Evolutionary conservation across 768 basidiomycete genomes (phyloP).

Genomic region (Tricholoma matsutake): DNA sequence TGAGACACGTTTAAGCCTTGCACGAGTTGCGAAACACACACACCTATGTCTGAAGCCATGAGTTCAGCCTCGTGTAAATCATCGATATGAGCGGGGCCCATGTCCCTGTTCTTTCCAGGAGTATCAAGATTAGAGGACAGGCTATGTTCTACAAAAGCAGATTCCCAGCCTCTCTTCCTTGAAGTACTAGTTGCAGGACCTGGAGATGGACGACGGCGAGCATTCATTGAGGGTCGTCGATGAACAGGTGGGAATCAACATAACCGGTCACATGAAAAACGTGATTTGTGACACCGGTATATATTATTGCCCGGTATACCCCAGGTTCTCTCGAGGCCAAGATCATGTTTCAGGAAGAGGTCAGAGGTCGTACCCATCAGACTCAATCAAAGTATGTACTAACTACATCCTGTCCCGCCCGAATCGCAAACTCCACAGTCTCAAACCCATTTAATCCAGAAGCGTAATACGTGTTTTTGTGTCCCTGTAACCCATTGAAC

Average conservation of each 20-base stretch:
- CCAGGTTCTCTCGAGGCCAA: too few relatives aligned
- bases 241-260: too few relatives aligned
- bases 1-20: neutral
- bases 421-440: neutral
- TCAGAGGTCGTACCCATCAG: too few relatives aligned
- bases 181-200: conserved; percentile 6
- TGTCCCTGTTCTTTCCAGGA: conserved; percentile 58
- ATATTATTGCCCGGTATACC: too few relatives aligned
- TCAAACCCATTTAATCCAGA: neutral
- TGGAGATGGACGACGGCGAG: conserved; percentile 21
- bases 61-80: conserved; percentile 19
- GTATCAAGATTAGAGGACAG: conserved; percentile 57
- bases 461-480: neutral
- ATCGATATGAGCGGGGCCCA: conserved; percentile 27
- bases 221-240: too few relatives aligned
- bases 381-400: neutral
- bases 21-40: conserved; percentile 7
- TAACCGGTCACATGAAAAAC: too few relatives aligned
- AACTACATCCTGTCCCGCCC: neutral
- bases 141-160: conserved; percentile 54
- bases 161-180: conserved; percentile 61
- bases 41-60: conserved; percentile 18
- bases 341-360: too few relatives aligned
- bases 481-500: neutral
- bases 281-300: too few relatives aligned